phyloP scores from a whole-genome alignment of 352 stramenopile species.

The Aphanomyces astaci region DNA sequence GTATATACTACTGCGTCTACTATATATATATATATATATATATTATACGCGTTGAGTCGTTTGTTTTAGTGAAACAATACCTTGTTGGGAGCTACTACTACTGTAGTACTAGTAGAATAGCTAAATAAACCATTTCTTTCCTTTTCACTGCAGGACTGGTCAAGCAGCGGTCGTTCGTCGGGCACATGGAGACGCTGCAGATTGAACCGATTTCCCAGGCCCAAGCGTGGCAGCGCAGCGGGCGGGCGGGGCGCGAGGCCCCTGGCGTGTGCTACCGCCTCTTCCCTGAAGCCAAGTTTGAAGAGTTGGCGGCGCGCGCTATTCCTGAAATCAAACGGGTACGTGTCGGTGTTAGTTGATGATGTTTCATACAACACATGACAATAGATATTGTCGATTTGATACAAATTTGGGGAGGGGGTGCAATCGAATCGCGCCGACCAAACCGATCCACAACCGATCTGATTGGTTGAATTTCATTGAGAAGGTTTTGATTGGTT shows the following conservation, averaged over 20 bases:
- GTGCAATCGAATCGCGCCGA: no score
- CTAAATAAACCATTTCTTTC: no score
- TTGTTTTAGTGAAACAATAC: no score
- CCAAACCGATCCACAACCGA: no score
- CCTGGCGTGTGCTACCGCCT: conserved; percentile 73
- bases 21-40: background rate
- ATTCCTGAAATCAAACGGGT: conserved; percentile 78
- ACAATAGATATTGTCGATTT: no score
- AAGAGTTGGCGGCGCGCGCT: conserved; percentile 63
- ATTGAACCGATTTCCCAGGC: conserved; percentile 84
- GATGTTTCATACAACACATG: background rate
- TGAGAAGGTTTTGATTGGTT: no score
- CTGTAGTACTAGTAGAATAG: no score
- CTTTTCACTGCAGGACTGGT: conserved; percentile 59
- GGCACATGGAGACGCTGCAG: conserved; percentile 82
- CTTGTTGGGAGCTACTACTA: no score
- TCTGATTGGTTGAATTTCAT: no score
- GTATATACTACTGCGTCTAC: background rate
- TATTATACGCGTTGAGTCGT: background rate
- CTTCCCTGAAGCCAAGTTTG: conserved; percentile 79
- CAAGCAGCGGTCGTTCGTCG: conserved; percentile 84
- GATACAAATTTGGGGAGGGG: no score
- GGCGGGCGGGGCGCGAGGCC: conserved; percentile 78
- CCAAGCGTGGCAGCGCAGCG: conserved; percentile 86
- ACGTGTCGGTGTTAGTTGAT: background rate